phyloP scores from a whole-genome alignment of 352 stramenopile genomes.

The Globisporangium uncinulatum region DNA sequence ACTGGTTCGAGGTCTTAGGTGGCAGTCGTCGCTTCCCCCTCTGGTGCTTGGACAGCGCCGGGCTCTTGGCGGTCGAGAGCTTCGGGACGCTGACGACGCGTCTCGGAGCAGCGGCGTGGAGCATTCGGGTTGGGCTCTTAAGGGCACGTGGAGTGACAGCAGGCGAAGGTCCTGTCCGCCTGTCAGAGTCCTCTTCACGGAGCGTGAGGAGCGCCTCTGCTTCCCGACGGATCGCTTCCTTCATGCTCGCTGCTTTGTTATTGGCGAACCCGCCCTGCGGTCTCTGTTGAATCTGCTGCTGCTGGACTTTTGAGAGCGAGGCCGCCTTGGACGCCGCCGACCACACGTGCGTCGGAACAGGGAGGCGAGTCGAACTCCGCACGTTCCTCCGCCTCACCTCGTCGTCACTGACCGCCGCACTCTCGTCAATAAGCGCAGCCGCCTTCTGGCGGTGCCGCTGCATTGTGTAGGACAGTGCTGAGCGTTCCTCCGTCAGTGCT shows the following conservation, averaged over 20 bases:
- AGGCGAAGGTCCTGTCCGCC: background rate
- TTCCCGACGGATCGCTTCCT: constrained; percentile 7
- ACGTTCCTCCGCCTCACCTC: constrained; percentile 2
- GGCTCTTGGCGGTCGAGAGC: constrained; percentile 9
- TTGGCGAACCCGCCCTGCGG: background rate
- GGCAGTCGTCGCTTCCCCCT: constrained; percentile 11
- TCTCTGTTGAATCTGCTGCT: background rate
- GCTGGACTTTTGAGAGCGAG: constrained; percentile 3
- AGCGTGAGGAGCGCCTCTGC: background rate
- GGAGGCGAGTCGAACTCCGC: background rate
- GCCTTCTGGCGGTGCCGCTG: background rate
- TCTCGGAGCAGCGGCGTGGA: background rate
- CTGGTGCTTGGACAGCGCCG: background rate
- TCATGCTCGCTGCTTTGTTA: constrained; percentile 3
- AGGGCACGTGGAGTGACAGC: background rate
- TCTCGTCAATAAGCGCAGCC: background rate
- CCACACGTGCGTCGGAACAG: constrained; percentile 1
- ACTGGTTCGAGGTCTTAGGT: constrained; percentile 21
- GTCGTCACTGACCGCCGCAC: constrained; percentile 9
- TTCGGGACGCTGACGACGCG: constrained; percentile 28
- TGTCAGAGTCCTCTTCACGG: background rate
- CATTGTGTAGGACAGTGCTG: background rate
- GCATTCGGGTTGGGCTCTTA: background rate
- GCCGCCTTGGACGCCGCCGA: background rate
- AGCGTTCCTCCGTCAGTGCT: background rate